A percentile compares a stretch with the other conserved stretches of the same genome.
Conservation (phyloP, 352 stramenopile species). For the Globisporangium barbulae region DNA sequence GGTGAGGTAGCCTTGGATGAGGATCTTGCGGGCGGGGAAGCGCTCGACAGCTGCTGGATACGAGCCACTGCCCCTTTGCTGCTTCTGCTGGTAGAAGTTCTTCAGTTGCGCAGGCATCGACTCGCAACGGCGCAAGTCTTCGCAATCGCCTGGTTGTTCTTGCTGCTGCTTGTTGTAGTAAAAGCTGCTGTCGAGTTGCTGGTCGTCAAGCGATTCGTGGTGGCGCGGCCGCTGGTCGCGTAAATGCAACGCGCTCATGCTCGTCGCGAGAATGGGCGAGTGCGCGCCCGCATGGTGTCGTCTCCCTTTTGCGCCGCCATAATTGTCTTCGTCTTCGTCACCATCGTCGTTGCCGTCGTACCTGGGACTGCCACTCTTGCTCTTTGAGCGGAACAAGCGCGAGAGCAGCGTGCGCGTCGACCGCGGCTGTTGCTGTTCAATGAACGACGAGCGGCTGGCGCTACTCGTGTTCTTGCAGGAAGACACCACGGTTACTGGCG, state of each 20-base stretch:
- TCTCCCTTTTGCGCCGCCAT: not conserved
- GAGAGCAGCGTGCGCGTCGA: conserved; percentile 21
- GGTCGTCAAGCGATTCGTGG: not conserved
- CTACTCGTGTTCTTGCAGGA: conserved; percentile 9
- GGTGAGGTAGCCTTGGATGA: conserved; percentile 53
- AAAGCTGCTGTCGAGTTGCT: conserved; percentile 2
- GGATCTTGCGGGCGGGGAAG: conserved; percentile 17
- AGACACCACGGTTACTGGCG: not conserved
- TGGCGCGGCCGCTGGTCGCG: not conserved
- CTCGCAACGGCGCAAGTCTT: conserved; percentile 6
- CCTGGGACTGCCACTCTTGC: conserved; percentile 6
- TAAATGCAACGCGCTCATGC: conserved; percentile 7
- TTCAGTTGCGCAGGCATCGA: conserved; percentile 3
- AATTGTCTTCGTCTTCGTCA: not conserved
- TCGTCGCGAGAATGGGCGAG: conserved; percentile 7
- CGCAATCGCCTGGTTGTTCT: not conserved
- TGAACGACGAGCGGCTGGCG: not conserved
- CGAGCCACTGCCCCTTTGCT: conserved; percentile 5
- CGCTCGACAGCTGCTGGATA: not conserved
- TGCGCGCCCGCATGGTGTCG: not conserved
- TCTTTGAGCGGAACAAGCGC: conserved; percentile 23
- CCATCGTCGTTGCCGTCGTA: not conserved
- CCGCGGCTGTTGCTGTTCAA: conserved; percentile 9
- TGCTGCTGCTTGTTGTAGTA: conserved; percentile 7
- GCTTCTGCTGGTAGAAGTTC: not conserved